A percentile compares a stretch with the other conserved stretches of the same genome.
Conservation (phyloP, 2,329 filamentous ascomycete species). For the Drechslerella coelobrocha region DNA sequence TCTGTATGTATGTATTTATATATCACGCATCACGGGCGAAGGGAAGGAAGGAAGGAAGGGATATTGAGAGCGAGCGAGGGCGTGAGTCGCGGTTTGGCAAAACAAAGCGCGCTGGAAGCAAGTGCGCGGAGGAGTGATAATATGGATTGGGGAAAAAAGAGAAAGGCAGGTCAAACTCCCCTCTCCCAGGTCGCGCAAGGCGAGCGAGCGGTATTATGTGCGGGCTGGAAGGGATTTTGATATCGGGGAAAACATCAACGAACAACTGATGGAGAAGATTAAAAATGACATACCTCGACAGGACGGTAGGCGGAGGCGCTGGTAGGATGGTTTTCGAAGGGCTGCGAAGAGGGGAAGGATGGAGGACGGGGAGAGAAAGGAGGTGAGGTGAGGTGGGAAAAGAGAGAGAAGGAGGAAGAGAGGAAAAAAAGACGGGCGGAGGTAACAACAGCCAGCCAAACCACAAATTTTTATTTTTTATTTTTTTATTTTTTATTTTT, state of each 20-base stretch:
- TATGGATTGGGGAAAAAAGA: not conserved
- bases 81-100: constrained; percentile 18
- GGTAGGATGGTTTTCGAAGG: constrained; percentile 30
- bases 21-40: not conserved
- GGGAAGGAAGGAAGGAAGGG: not conserved
- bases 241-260: constrained; percentile 36
- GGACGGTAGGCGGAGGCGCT: constrained; percentile 14
- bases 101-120: not conserved
- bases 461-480: not conserved
- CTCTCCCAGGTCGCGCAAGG: constrained; percentile 5
- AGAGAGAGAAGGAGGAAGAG: constrained; percentile 39
- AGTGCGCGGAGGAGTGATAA: not conserved
- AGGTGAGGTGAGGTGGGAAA: constrained; percentile 28
- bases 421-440: constrained; percentile 41
- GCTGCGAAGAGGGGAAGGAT: constrained; percentile 2
- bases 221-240: no score
- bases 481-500: not conserved
- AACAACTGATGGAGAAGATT: constrained; percentile 36
- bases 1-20: no score
- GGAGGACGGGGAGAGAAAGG: constrained; percentile 34
- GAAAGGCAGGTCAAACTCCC: constrained; percentile 15
- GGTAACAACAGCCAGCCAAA: constrained; percentile 7
- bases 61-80: constrained; percentile 21
- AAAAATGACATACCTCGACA: constrained; percentile 50
- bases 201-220: constrained; percentile 29